Base-by-base conservation (phyloP, 257 asterid species). In the Ilex asprella region DNA sequence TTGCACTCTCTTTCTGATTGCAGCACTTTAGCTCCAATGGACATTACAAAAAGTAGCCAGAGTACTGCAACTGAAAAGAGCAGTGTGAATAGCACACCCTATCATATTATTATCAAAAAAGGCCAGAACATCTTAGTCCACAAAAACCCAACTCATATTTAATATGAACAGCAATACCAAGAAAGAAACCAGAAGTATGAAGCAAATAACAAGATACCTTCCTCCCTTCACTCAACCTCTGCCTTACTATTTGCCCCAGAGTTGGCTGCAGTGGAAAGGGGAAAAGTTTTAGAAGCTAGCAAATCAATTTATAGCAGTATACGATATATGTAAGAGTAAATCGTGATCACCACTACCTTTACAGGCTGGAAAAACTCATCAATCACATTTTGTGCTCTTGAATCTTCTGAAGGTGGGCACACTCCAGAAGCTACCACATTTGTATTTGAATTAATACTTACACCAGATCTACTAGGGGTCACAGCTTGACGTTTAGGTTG, bases 361-460 rank as follows among this genome's bases (percentile, higher is more conserved):
- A 84, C 85, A 14, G 93, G 86, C 82, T 80, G 89, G 81, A 89
- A 83, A 71, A 89, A 81, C 81, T 90, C 96, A 69, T 90, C 89
- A 59, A 85, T 67, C 58, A 82, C 95, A 79, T 83, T 81, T 73
- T 85, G 87, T 32, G 95, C 71, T 54, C 72, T 70, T 55, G 83
- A 73, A 72, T 85, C 91, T 78, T 80, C 82, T 65, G 82, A 58
- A 69, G 90, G 65, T 62, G 76, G 51, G 71, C 67, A 66, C 67
- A 60, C 75, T 63, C 65, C 78, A 10, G 83, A 55, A 15, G 87
- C 35, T 12, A 78, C 54, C 55, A 64, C 72, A 61, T 73, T 81
- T 41, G 70, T 65, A 69, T 56, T 76, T 29, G 79, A 72, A 62
- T 67, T 77, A 67, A 75, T 75, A 66, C 73, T 70, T 41, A 67